Conservation (phyloP, 257 asterid species). For the Nicotiana obtusifolia region DNA sequence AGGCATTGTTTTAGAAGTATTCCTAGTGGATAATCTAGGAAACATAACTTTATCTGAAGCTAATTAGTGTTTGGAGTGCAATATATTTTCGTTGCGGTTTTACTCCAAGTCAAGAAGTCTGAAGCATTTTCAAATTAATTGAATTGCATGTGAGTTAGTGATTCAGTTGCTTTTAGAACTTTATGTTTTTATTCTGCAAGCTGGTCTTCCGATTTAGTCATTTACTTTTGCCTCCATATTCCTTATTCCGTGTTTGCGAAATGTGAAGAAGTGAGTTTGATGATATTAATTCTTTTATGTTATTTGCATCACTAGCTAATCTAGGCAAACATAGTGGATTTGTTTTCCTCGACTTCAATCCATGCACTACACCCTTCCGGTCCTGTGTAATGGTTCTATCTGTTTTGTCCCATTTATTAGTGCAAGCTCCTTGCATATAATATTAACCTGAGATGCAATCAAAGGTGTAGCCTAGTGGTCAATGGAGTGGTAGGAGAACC, state of each 20-base stretch:
- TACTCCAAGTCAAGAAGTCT: slow-evolving; percentile 7
- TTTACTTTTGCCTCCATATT: background rate
- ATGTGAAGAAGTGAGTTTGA: background rate
- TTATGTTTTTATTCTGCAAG: background rate
- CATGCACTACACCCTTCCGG: background rate
- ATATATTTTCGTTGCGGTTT: background rate
- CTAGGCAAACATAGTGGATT: background rate
- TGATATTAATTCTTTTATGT: background rate
- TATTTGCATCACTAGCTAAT: slow-evolving; percentile 6
- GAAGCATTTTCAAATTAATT: background rate
- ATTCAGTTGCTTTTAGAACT: background rate
- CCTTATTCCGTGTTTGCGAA: background rate
- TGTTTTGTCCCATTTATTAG: background rate
- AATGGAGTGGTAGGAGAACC: background rate
- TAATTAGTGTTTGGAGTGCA: background rate
- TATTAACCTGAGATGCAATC: background rate
- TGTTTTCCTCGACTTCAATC: background rate
- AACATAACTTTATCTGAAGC: background rate
- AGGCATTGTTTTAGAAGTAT: background rate
- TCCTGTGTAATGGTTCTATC: background rate
- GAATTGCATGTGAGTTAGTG: background rate
- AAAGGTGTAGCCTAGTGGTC: background rate
- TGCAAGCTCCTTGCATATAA: background rate
- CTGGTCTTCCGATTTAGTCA: slow-evolving; percentile 6
- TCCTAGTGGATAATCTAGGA: background rate